Evolutionary conservation across 208 protist species (phyloP).

Genomic region (Leishmania tarentolae): DNA sequence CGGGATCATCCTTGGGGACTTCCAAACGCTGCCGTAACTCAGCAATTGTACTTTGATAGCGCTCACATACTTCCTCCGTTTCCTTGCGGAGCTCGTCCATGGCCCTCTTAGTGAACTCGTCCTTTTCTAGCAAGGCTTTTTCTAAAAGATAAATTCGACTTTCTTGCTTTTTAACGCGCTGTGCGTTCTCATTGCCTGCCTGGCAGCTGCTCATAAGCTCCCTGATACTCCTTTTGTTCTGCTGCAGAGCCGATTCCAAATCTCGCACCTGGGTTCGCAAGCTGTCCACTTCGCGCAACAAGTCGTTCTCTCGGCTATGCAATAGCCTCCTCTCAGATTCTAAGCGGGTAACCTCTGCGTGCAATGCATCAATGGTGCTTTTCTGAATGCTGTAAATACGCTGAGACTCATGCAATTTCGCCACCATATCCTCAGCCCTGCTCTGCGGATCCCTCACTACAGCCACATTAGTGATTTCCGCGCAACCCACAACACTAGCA

Average conservation of each 20-base stretch:
- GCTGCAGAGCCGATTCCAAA: constrained; percentile 23
- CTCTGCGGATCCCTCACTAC: not conserved
- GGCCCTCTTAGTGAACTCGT: constrained; percentile 55
- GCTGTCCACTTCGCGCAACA: constrained; percentile 11
- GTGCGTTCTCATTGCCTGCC: constrained; percentile 36
- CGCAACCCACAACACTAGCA: not conserved
- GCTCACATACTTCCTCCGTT: constrained; percentile 49
- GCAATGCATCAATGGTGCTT: constrained; percentile 22
- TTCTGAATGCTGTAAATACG: constrained; percentile 24
- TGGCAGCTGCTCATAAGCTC: constrained; percentile 69
- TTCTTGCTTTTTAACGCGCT: constrained; percentile 54
- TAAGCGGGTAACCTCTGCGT: constrained; percentile 15
- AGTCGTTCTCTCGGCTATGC: constrained; percentile 5
- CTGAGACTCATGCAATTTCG: constrained; percentile 20
- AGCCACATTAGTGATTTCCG: not conserved
- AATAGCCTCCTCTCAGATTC: constrained; percentile 13
- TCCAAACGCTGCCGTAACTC: constrained; percentile 41
- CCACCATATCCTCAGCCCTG: not conserved
- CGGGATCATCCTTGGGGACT: constrained; percentile 16
- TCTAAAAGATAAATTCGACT: constrained; percentile 53
- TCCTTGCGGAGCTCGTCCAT: constrained; percentile 60
- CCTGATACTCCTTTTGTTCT: constrained; percentile 59
- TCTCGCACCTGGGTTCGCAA: constrained; percentile 16
- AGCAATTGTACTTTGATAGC: constrained; percentile 65
- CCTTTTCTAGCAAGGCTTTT: constrained; percentile 63